A percentile compares a stretch with the other conserved stretches of the same genome.
phyloP scores from a whole-genome alignment of 768 basidiomycete species.

The Amanita exitialis region DNA sequence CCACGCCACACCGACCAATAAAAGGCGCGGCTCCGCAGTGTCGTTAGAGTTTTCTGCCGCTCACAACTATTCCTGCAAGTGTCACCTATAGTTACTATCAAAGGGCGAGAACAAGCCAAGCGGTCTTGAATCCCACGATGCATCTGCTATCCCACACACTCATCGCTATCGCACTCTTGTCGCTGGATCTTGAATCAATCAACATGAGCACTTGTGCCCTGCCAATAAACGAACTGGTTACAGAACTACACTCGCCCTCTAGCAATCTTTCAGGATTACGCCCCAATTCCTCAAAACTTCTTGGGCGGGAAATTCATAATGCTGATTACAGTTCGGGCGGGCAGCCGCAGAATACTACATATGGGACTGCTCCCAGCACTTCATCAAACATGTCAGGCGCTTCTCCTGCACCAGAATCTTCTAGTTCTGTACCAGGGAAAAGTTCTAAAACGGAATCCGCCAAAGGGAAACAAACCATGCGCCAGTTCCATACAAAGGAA shows the following conservation, averaged over 20 bases:
- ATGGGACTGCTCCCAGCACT: background rate
- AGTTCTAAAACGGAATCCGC: background rate
- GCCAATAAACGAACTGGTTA: background rate
- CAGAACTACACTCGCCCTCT: background rate
- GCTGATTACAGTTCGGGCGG: constrained; percentile 2
- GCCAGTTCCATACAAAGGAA: background rate
- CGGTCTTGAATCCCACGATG: background rate
- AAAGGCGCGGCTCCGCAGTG: background rate
- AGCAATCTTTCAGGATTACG: background rate
- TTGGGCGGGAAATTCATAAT: constrained; percentile 3
- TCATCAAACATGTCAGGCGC: background rate
- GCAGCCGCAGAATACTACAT: background rate
- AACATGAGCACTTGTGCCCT: background rate
- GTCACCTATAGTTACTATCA: background rate
- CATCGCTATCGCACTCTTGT: constrained; percentile 1
- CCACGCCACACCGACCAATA: background rate
- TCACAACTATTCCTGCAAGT: background rate
- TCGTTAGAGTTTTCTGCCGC: background rate
- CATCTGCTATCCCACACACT: background rate
- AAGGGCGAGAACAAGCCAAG: background rate
- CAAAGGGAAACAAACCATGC: background rate
- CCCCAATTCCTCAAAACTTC: background rate
- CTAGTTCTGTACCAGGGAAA: background rate
- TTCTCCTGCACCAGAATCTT: background rate
- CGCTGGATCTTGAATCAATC: background rate